Conservation (phyloP, 352 stramenopile genomes). For the Plasmopara muralis region DNA sequence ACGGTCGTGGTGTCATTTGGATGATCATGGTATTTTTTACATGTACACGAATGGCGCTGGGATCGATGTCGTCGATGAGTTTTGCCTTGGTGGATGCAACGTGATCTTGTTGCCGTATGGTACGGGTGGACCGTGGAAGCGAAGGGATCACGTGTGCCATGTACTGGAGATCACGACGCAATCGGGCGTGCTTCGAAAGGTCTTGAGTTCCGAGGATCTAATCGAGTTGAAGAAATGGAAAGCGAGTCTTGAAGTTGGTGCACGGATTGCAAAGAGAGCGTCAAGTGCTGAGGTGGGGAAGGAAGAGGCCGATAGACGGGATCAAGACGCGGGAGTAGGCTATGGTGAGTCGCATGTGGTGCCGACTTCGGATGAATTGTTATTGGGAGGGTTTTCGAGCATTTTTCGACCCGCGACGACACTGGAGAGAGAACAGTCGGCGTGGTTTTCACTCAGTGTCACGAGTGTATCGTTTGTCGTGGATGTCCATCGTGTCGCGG, state of each 20-base stretch:
- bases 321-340: neutral
- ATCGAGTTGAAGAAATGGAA: slow-evolving; percentile 71
- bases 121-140: slow-evolving; percentile 42
- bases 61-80: slow-evolving; percentile 54
- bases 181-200: slow-evolving; percentile 44
- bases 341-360: slow-evolving; percentile 19
- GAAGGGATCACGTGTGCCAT: slow-evolving; percentile 19
- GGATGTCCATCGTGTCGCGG: slow-evolving; percentile 62
- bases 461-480: slow-evolving; percentile 49
- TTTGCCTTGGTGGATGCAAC: slow-evolving; percentile 55
- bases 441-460: slow-evolving; percentile 72
- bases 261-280: slow-evolving; percentile 30
- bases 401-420: slow-evolving; percentile 42
- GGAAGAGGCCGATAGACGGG: slow-evolving; percentile 2
- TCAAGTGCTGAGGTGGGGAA: slow-evolving; percentile 27
- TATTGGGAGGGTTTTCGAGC: slow-evolving; percentile 68
- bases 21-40: slow-evolving; percentile 59
- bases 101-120: slow-evolving; percentile 57
- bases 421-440: slow-evolving; percentile 46
- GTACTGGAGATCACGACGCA: slow-evolving; percentile 58
- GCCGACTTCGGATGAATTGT: slow-evolving; percentile 38
- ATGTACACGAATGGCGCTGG: slow-evolving; percentile 70
- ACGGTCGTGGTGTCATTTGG: slow-evolving; percentile 73
- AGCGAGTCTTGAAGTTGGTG: slow-evolving; percentile 50
- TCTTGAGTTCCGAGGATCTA: slow-evolving; percentile 53